A percentile compares a stretch with the other conserved stretches of the same genome.
phyloP scores from a whole-genome alignment of 768 basidiomycete genomes.

The Lentinus brumalis region DNA sequence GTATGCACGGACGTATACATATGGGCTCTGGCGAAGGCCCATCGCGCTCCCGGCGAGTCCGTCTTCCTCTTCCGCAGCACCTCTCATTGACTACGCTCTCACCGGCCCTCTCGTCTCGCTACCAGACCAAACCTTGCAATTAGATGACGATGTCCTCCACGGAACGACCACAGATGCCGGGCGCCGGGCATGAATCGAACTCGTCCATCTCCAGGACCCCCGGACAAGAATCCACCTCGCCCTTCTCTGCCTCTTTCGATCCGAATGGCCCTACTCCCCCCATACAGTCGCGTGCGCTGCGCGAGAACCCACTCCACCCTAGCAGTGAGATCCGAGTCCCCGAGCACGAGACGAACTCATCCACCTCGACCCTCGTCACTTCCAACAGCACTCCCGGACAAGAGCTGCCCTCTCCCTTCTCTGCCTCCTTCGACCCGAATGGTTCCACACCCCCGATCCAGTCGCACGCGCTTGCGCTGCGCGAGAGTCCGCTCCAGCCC shows the following conservation, averaged over 20 bases:
- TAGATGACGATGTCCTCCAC: no score
- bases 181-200: slow-evolving; percentile 7
- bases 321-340: no score
- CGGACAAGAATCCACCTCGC: slow-evolving; percentile 13
- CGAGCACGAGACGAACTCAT: slow-evolving; percentile 17
- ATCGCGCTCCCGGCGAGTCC: not conserved
- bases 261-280: slow-evolving; percentile 19
- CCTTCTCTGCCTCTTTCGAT: slow-evolving; percentile 27
- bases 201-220: slow-evolving; percentile 16
- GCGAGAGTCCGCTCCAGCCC: not conserved
- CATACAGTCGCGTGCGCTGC: not conserved
- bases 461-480: not conserved
- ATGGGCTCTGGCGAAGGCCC: not conserved
- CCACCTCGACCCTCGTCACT: slow-evolving; percentile 24
- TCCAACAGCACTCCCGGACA: slow-evolving; percentile 4
- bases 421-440: slow-evolving; percentile 27
- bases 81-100: not conserved
- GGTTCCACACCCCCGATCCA: slow-evolving; percentile 4
- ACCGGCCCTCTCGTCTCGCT: no score
- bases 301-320: not conserved
- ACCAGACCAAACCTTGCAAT: no score
- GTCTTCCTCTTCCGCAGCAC: not conserved
- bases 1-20: not conserved
- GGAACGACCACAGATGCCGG: no score
- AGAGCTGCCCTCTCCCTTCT: slow-evolving; percentile 20